Base-by-base conservation (phyloP, 2,329 filamentous ascomycete species). In the Paramyrothecium sp. region DNA sequence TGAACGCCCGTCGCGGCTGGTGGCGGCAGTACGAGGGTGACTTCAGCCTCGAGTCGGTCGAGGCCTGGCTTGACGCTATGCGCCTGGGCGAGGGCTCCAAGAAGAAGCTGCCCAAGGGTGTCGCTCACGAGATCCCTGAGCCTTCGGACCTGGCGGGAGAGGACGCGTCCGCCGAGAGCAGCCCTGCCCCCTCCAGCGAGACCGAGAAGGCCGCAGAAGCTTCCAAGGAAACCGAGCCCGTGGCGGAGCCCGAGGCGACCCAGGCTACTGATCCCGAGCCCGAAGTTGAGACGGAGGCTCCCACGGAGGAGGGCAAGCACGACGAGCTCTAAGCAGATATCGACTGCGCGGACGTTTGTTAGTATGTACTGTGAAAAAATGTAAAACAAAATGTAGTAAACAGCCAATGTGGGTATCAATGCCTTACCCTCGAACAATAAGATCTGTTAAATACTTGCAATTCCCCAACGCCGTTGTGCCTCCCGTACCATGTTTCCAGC, bases 41-140 rank as follows among this genome's bases (percentile, higher is more conserved):
- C 48, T 87, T 86, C 49, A 84, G 83, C 55, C 69, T 80, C 22
- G 78, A 83, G 55, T 83, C 81, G 23, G 78, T 99, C 30, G 91
- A 97, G 76, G 78, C 79, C 60, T 99, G 94, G 92, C 85, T 99
- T 58, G 95, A 99, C 68, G 82, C 85, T n/a, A 92, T 98, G 60
- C 88, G 92, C 41, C 83, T 99, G 80, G 91, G 93, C 54, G 94
- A 98, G 69, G 90, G 91, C 2, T 77, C 83, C 58, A 97, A 94
- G 81, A 82, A 87, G 66, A 90, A 88, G 76, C 72, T 95, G 47
- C 90, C 90, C 0, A 81, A 84, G 58, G 83, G 80, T 2, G 66
- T 91, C 48, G 69, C 89, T 33, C 75, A 77, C 17, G 71, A 75
- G 54, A 71, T 74, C 19, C 67, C 70, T 12, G 71, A 78, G 63